Evolutionary conservation across 2,329 filamentous ascomycete species (phyloP).

Genomic region (Aureobasidium lini): DNA sequence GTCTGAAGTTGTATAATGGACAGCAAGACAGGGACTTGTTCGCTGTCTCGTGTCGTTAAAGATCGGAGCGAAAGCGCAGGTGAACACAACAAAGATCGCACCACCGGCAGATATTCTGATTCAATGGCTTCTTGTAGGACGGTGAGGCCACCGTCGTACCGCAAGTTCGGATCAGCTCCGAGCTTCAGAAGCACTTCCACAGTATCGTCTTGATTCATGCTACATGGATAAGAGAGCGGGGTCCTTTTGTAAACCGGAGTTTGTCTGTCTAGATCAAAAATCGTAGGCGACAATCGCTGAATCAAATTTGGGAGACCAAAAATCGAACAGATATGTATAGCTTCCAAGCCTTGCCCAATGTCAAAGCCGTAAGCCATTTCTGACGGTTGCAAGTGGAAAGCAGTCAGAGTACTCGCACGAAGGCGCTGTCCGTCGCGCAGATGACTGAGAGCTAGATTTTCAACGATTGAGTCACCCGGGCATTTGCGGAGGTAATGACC

Average conservation of each 20-base stretch:
- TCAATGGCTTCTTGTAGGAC: background rate
- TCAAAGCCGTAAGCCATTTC: background rate
- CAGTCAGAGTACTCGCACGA: background rate
- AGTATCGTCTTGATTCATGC: background rate
- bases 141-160: background rate
- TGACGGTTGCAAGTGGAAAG: background rate
- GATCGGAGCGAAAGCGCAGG: background rate
- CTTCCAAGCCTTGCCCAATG: background rate
- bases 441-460: background rate
- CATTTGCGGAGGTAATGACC: background rate
- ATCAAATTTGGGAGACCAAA: background rate
- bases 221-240: background rate
- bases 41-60: background rate
- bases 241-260: background rate
- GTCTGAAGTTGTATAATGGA: background rate
- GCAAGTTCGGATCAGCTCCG: background rate
- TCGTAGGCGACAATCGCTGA: background rate
- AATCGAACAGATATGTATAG: background rate
- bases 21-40: background rate
- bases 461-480: background rate
- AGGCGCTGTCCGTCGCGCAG: background rate
- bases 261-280: background rate
- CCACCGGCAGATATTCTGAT: background rate
- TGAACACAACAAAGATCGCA: background rate
- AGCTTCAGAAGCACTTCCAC: background rate